A percentile compares a stretch with the other conserved stretches of the same genome.
These are phyloP conservation scores for Mortierella sp. DNA, from an alignment of 371 early-diverging fungal genomes.

Conservation along the genomic window DNA sequence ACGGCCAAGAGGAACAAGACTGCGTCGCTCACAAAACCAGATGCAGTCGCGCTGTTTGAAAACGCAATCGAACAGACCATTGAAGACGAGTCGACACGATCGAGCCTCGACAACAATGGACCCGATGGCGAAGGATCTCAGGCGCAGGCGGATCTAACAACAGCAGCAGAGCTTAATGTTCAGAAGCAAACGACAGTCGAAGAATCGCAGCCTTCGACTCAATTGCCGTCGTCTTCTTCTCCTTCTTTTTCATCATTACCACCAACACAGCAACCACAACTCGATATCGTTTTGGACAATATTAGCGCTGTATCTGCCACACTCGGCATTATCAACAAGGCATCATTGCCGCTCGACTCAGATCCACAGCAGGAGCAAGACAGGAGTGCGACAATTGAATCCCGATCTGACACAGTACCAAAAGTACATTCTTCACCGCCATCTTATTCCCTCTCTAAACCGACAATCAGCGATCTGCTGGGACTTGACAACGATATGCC, in stretches of 20 bases:
- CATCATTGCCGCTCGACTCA: neutral
- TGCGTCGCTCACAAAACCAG: neutral
- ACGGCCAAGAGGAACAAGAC: conserved; percentile 10
- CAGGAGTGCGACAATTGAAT: neutral
- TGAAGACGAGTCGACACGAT: neutral
- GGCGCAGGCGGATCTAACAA: no score
- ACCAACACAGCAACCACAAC: neutral
- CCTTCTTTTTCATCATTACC: neutral
- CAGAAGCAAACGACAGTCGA: neutral
- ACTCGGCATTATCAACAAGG: neutral
- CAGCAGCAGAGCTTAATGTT: neutral
- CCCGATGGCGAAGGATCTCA: no score
- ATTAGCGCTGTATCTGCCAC: neutral
- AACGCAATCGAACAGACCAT: neutral
- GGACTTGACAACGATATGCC: neutral
- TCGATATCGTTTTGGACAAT: neutral
- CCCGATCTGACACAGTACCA: neutral
- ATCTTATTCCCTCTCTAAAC: neutral
- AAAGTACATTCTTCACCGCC: neutral
- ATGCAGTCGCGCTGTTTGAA: neutral
- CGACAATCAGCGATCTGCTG: neutral
- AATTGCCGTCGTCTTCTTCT: neutral
- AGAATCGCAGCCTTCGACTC: neutral
- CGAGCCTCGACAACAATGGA: neutral
- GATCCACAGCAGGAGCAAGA: neutral